Evolutionary conservation across 345 rosid species (phyloP).

Genomic region (Clausena lansium): DNA sequence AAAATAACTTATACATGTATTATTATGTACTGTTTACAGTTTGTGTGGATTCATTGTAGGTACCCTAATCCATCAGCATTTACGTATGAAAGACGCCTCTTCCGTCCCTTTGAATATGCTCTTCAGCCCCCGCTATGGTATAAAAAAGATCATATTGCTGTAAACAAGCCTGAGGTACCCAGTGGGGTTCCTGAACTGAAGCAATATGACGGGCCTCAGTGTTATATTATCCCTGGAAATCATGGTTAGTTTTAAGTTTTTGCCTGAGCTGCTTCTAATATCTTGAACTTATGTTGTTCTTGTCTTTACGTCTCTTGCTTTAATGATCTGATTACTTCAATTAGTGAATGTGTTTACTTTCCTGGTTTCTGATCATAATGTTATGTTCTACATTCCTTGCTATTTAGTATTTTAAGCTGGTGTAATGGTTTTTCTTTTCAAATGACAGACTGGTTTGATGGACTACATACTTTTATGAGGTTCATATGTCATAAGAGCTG

Average conservation of each 20-base stretch:
- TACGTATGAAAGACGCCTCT: constrained; percentile 85
- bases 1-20: neutral
- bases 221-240: constrained; percentile 94
- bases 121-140: constrained; percentile 91
- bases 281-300: neutral
- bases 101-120: constrained; percentile 94
- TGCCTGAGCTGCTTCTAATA: constrained; percentile 16
- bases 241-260: constrained; percentile 67
- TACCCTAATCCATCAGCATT: constrained; percentile 96
- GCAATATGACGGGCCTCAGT: constrained; percentile 92
- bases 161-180: constrained; percentile 87
- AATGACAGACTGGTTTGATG: constrained; percentile 93
- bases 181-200: constrained; percentile 60
- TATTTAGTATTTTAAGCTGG: neutral
- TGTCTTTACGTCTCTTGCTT: neutral
- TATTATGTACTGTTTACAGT: neutral
- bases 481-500: constrained; percentile 97
- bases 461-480: constrained; percentile 97
- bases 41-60: constrained; percentile 34
- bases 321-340: neutral
- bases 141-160: constrained; percentile 70
- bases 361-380: neutral
- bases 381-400: neutral
- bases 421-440: constrained; percentile 1
- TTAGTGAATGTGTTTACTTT: neutral